These are phyloP conservation scores for Rhizoctonia solani DNA, from an alignment of 1,284 basidiomycete genomes.

Conservation along the genomic window DNA sequence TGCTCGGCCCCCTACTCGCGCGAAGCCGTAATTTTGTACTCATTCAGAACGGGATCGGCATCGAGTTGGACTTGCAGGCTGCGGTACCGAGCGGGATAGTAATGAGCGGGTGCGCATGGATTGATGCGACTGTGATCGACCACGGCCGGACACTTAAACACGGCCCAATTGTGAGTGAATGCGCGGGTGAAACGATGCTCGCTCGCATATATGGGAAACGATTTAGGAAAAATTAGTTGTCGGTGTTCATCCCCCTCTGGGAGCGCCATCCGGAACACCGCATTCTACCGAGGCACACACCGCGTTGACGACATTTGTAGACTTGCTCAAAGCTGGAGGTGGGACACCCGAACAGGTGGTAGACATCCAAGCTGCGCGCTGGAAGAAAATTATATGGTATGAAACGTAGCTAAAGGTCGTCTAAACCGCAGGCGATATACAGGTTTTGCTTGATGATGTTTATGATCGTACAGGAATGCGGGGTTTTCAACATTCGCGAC, in stretches of 20 bases:
- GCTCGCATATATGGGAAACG: background rate
- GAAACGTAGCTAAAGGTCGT: constrained; percentile 32
- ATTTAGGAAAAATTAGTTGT: constrained; percentile 46
- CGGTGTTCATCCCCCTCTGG: constrained; percentile 44
- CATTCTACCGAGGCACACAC: constrained; percentile 40
- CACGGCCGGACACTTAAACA: constrained; percentile 45
- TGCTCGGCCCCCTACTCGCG: constrained; percentile 45
- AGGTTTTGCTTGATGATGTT: too few relatives aligned
- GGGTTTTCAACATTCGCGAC: constrained; percentile 50
- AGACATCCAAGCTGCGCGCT: constrained; percentile 52
- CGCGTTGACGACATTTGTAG: constrained; percentile 45
- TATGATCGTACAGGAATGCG: constrained; percentile 44
- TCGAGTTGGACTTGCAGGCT: constrained; percentile 47
- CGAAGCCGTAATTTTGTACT: constrained; percentile 45
- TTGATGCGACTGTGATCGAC: constrained; percentile 48
- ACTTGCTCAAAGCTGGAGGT: constrained; percentile 47
- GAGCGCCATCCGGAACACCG: constrained; percentile 36
- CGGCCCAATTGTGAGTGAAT: constrained; percentile 42
- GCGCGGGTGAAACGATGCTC: too few relatives aligned
- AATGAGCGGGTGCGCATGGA: constrained; percentile 50
- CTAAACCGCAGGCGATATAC: too few relatives aligned
- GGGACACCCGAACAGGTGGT: constrained; percentile 44
- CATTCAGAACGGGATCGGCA: constrained; percentile 51
- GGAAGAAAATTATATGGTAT: constrained; percentile 53
- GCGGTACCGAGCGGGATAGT: constrained; percentile 44